phyloP scores from a whole-genome alignment of 2,329 filamentous ascomycete genomes.

The Fusarium sp. region DNA sequence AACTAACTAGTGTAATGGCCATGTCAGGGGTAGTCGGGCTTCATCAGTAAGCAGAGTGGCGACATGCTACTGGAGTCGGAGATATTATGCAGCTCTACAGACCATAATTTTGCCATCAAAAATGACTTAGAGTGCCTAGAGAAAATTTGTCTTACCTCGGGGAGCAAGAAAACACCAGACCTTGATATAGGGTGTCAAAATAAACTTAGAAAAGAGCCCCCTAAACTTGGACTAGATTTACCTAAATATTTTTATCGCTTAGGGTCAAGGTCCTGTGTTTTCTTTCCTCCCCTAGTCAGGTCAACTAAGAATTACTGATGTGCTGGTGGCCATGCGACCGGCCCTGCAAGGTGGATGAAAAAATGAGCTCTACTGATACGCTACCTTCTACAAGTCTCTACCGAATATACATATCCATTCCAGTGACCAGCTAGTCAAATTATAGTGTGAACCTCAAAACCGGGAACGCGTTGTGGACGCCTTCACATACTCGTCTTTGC shows the following conservation, averaged over 20 bases:
- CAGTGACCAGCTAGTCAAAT: not conserved
- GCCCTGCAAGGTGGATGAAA: not conserved
- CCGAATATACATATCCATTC: not conserved
- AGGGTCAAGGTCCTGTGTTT: no score
- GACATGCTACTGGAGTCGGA: not conserved
- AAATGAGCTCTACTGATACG: not conserved
- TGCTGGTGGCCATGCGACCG: not conserved
- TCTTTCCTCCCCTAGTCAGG: not conserved
- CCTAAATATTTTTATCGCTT: no score
- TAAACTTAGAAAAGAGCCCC: no score
- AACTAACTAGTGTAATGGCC: not conserved
- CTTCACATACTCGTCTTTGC: not conserved
- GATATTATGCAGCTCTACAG: not conserved
- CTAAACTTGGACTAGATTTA: no score
- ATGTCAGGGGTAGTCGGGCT: not conserved
- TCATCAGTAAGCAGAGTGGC: not conserved
- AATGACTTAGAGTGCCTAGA: not conserved
- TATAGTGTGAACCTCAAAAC: not conserved
- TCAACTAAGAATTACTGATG: not conserved
- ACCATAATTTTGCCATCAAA: not conserved
- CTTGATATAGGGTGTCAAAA: no score
- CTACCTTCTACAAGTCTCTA: not conserved
- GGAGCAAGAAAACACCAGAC: no score
- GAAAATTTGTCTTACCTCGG: not conserved
- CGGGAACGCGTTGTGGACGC: not conserved